Conservation (phyloP, 495 filamentous ascomycete species). For the Astrothelium subdiscretum region DNA sequence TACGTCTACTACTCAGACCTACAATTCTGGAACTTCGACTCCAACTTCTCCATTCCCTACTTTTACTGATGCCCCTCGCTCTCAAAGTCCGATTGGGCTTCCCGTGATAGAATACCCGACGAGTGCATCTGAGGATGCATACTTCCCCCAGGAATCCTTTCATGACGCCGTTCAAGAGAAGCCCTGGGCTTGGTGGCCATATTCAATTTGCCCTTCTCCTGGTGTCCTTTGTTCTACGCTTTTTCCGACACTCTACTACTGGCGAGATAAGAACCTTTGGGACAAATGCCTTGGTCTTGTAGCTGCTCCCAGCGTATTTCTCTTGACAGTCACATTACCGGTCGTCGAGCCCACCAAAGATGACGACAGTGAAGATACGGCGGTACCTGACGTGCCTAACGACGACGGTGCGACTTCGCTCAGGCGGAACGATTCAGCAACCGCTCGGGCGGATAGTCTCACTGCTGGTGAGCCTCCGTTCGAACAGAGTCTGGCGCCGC, state of each 20-base stretch:
- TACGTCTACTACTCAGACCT: background rate
- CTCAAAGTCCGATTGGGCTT: conserved; percentile 20
- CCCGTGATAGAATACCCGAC: conserved; percentile 18
- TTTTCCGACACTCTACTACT: conserved; percentile 78
- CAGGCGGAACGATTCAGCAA: background rate
- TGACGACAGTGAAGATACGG: conserved; percentile 33
- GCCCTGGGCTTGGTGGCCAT: conserved; percentile 53
- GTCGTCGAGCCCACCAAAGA: conserved; percentile 61
- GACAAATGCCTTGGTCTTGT: conserved; percentile 67
- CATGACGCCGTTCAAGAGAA: conserved; percentile 7
- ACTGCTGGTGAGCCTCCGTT: background rate
- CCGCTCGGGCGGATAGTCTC: background rate
- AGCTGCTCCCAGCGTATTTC: conserved; percentile 78
- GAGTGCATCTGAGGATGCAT: conserved; percentile 37
- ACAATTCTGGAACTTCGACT: background rate
- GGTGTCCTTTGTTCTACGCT: conserved; percentile 59
- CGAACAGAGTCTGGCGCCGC: background rate
- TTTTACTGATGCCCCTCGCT: conserved; percentile 19
- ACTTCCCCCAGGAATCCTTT: conserved; percentile 23
- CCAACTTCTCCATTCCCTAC: conserved; percentile 40
- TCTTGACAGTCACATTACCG: conserved; percentile 85
- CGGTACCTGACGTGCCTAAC: background rate
- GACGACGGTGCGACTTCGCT: background rate
- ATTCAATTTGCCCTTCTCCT: conserved; percentile 55
- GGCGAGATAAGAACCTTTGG: conserved; percentile 63